Conservation (phyloP, 495 filamentous ascomycete genomes). For the Parathielavia appendiculata region DNA sequence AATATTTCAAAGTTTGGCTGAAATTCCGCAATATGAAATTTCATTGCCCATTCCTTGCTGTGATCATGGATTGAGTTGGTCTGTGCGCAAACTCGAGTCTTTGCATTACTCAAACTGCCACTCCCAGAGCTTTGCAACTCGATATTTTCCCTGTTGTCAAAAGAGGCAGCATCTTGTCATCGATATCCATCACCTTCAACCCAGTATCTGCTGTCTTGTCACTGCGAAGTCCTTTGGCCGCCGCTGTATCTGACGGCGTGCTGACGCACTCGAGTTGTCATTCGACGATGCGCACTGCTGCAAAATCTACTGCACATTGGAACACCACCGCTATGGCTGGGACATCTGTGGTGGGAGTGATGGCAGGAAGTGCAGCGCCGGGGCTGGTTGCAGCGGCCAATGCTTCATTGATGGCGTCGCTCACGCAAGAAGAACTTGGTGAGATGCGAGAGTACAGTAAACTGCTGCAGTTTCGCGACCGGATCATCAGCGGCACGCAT, state of each 20-base stretch:
- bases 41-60: no score
- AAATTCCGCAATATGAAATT: no score
- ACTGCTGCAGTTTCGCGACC: constrained; percentile 37
- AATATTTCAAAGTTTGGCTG: no score
- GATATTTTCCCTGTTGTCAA: constrained; percentile 4
- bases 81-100: neutral
- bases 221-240: neutral
- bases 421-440: constrained; percentile 20
- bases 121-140: neutral
- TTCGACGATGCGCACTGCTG: neutral
- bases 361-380: constrained; percentile 13
- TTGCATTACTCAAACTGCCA: neutral
- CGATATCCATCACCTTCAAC: neutral
- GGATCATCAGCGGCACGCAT: constrained; percentile 29
- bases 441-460: constrained; percentile 33
- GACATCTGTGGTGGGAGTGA: constrained; percentile 12
- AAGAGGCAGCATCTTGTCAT: neutral
- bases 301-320: neutral
- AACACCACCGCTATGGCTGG: constrained; percentile 21
- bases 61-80: neutral
- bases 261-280: constrained; percentile 9
- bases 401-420: constrained; percentile 19
- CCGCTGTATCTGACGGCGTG: constrained; percentile 7
- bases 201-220: neutral
- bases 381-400: constrained; percentile 6